Evolutionary conservation across 2,329 filamentous ascomycete species (phyloP).

Genomic region (Paraconiothyrium brasiliense): DNA sequence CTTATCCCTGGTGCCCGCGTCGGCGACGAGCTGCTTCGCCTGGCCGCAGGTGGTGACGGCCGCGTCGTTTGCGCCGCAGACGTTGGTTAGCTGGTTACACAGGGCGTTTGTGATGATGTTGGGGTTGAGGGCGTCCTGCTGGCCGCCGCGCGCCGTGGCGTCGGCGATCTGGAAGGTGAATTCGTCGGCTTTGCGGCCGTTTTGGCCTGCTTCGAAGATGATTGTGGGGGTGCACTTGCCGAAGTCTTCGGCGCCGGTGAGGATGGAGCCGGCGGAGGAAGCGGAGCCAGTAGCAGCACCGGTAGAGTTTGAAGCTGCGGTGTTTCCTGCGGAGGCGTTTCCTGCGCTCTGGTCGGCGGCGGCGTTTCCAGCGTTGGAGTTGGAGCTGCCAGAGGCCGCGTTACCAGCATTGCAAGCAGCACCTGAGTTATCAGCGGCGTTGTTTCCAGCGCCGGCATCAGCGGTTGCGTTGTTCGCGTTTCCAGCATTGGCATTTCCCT

Average conservation of each 20-base stretch:
- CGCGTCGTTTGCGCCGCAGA: conserved; percentile 69
- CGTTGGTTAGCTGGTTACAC: conserved; percentile 74
- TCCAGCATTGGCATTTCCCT: conserved; percentile 17
- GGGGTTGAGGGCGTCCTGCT: conserved; percentile 75
- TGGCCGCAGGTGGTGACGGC: conserved; percentile 63
- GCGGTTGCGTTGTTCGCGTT: conserved; percentile 6
- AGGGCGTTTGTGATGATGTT: conserved; percentile 79
- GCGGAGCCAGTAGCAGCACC: conserved; percentile 23
- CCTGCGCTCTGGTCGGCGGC: neutral
- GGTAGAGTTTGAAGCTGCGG: conserved; percentile 20
- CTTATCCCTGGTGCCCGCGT: conserved; percentile 52
- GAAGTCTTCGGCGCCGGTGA: conserved; percentile 44
- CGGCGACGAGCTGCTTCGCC: conserved; percentile 64
- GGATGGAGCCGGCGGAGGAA: conserved; percentile 21
- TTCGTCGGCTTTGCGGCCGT: conserved; percentile 63
- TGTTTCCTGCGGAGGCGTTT: conserved; percentile 20
- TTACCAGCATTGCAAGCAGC: conserved; percentile 26
- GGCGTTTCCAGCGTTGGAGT: conserved; percentile 13
- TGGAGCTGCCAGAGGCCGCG: conserved; percentile 11
- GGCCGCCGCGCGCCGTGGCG: conserved; percentile 66
- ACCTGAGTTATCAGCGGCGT: conserved; percentile 15
- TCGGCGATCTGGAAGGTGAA: conserved; percentile 75
- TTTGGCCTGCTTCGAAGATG: conserved; percentile 65
- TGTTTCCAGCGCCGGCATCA: conserved; percentile 4
- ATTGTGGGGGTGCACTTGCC: conserved; percentile 61